These are phyloP conservation scores for Phylloporus arenicola DNA, from an alignment of 768 basidiomycete species.

Conservation along the genomic window DNA sequence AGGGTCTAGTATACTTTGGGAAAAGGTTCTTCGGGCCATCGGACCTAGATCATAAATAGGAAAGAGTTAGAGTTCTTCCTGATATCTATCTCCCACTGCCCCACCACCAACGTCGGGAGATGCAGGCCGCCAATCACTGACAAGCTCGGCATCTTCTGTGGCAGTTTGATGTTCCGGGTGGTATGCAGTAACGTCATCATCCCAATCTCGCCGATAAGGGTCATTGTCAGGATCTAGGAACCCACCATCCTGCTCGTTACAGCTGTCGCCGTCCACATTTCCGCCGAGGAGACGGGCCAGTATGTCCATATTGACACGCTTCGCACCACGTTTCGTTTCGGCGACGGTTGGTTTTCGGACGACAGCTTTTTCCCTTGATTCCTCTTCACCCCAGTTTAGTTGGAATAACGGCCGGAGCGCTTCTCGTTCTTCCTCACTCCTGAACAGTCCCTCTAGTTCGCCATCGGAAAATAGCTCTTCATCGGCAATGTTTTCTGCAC, in stretches of 20 bases:
- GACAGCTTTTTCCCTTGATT: slow-evolving; percentile 21
- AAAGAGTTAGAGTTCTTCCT: slow-evolving; percentile 25
- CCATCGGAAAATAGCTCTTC: slow-evolving; percentile 68
- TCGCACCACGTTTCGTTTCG: slow-evolving; percentile 30
- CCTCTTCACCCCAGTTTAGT: slow-evolving; percentile 34
- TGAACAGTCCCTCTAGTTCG: slow-evolving; percentile 58
- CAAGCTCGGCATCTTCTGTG: slow-evolving; percentile 30
- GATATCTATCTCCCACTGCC: slow-evolving; percentile 23
- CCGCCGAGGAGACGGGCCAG: slow-evolving; percentile 45
- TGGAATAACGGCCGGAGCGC: slow-evolving; percentile 35
- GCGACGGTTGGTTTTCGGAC: background rate
- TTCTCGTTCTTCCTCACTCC: slow-evolving; percentile 48
- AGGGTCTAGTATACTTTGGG: background rate
- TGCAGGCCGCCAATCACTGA: slow-evolving; percentile 44
- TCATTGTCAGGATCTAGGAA: slow-evolving; percentile 23
- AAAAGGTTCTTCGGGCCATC: background rate
- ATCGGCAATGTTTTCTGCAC: slow-evolving; percentile 48
- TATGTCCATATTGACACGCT: slow-evolving; percentile 53
- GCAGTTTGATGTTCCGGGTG: slow-evolving; percentile 3
- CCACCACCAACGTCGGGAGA: slow-evolving; percentile 28
- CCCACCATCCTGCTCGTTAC: slow-evolving; percentile 12
- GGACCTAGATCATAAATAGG: background rate
- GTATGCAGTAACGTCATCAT: slow-evolving; percentile 9
- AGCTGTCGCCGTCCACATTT: slow-evolving; percentile 19
- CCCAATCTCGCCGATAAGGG: slow-evolving; percentile 10